Percentiles rank a stretch among this genome's conserved stretches.
phyloP scores from a whole-genome alignment of 2,329 filamentous ascomycete species.

The Apiospora pterosperma region DNA sequence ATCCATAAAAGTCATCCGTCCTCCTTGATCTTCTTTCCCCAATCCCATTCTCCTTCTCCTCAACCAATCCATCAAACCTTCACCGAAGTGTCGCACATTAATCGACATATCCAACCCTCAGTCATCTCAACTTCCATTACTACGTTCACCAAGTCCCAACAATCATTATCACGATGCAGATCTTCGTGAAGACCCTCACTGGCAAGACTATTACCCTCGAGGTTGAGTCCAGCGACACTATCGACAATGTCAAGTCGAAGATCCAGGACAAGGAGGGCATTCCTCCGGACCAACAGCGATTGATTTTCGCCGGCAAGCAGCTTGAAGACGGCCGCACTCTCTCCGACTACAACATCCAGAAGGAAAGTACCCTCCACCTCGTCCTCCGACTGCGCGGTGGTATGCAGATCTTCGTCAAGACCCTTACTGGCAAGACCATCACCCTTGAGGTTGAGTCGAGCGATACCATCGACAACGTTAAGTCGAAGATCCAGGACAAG shows the following conservation, averaged over 20 bases:
- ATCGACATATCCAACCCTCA: constrained; percentile 8
- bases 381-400: constrained; percentile 80
- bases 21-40: constrained; percentile 22
- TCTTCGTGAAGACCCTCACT: constrained; percentile 81
- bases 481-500: constrained; percentile 97
- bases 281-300: constrained; percentile 87
- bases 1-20: constrained; percentile 8
- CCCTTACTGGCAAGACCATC: constrained; percentile 90
- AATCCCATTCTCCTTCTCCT: constrained; percentile 10
- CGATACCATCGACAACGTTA: constrained; percentile 94
- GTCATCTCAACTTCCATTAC: constrained; percentile 11
- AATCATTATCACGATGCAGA: constrained; percentile 62
- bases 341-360: constrained; percentile 96
- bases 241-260: constrained; percentile 93
- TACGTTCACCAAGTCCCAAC: constrained; percentile 18
- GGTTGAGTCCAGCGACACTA: constrained; percentile 85
- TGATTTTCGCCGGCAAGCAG: constrained; percentile 94
- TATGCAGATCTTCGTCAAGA: constrained; percentile 98
- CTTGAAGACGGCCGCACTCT: constrained; percentile 88
- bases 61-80: constrained; percentile 13
- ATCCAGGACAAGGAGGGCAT: constrained; percentile 94
- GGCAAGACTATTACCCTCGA: constrained; percentile 95
- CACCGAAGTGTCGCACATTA: constrained; percentile 12
- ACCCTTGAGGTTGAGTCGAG: constrained; percentile 85
- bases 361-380: constrained; percentile 78